Percentiles rank a stretch among this genome's conserved stretches.
These are phyloP conservation scores for Daldinia decipiens DNA, from an alignment of 495 filamentous ascomycete species.

Conservation along the genomic window DNA sequence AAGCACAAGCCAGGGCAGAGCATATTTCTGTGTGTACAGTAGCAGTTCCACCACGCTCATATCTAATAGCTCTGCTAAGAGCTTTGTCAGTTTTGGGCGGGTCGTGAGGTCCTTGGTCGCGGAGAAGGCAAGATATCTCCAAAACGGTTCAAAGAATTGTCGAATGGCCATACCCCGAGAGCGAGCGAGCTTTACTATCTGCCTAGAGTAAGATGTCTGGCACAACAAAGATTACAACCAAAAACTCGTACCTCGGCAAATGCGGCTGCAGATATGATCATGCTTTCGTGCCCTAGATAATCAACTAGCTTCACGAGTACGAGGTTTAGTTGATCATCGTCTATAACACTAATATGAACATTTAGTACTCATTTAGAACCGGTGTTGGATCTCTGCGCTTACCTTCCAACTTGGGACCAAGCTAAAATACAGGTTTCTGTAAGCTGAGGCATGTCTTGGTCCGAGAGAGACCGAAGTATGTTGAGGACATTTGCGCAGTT, in stretches of 20 bases:
- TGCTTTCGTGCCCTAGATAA: slow-evolving; percentile 85
- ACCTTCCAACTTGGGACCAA: slow-evolving; percentile 81
- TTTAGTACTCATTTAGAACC: slow-evolving; percentile 11
- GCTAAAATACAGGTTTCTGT: slow-evolving; percentile 88
- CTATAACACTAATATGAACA: slow-evolving; percentile 38
- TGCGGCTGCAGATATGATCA: slow-evolving; percentile 78
- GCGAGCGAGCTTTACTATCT: slow-evolving; percentile 71
- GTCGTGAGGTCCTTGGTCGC: slow-evolving; percentile 82
- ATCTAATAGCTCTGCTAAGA: slow-evolving; percentile 80
- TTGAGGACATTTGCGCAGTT: slow-evolving; percentile 76
- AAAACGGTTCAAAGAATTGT: slow-evolving; percentile 83
- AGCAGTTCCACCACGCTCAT: slow-evolving; percentile 79
- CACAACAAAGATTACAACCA: neutral
- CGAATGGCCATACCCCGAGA: slow-evolving; percentile 66
- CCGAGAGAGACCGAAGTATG: slow-evolving; percentile 74
- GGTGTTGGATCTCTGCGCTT: slow-evolving; percentile 31
- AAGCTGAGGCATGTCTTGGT: slow-evolving; percentile 67
- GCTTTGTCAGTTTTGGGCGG: slow-evolving; percentile 81
- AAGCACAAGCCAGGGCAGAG: slow-evolving; percentile 86
- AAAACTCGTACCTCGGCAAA: slow-evolving; percentile 74
- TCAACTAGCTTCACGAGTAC: slow-evolving; percentile 84
- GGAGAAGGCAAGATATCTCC: slow-evolving; percentile 79
- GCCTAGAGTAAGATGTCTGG: slow-evolving; percentile 8
- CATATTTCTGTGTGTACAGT: slow-evolving; percentile 78
- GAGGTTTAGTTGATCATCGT: slow-evolving; percentile 83